Evolutionary conservation across 2,329 filamentous ascomycete species (phyloP).

Genomic region (Cladosporium phlei): DNA sequence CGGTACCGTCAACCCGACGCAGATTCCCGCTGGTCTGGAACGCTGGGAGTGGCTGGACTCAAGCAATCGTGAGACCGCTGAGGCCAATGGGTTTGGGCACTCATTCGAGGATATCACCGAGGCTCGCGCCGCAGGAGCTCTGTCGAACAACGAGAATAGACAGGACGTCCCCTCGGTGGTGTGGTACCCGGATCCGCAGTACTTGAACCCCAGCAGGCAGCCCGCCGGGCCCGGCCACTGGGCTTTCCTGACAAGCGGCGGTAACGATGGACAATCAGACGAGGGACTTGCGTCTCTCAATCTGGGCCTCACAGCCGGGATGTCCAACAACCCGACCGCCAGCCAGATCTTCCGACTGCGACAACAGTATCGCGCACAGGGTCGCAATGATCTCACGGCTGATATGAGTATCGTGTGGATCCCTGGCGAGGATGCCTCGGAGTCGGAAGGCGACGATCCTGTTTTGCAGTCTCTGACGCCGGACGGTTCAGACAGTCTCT

Average conservation of each 20-base stretch:
- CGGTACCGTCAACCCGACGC: constrained; percentile 1
- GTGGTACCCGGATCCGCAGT: neutral
- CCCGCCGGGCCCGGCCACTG: constrained; percentile 16
- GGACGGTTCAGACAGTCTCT: neutral
- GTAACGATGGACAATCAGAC: constrained; percentile 1
- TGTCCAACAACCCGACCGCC: constrained; percentile 13
- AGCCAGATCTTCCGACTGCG: constrained; percentile 17
- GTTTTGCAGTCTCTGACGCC: neutral
- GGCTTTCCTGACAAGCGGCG: constrained; percentile 14
- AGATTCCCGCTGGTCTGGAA: constrained; percentile 3
- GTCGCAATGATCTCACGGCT: constrained; percentile 11
- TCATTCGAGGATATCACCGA: constrained; percentile 7
- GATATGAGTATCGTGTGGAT: constrained; percentile 18
- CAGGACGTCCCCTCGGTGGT: neutral
- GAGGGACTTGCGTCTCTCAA: constrained; percentile 9
- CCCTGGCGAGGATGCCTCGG: neutral
- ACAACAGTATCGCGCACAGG: neutral
- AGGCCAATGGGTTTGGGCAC: neutral
- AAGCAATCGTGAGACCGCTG: constrained; percentile 3
- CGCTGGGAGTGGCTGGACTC: constrained; percentile 5
- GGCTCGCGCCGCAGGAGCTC: constrained; percentile 5
- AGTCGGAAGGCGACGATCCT: neutral
- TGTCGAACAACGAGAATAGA: neutral
- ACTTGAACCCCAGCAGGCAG: constrained; percentile 14
- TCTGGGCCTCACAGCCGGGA: constrained; percentile 12